Conservation (phyloP, 257 asterid species). For the Solanum chilense region DNA sequence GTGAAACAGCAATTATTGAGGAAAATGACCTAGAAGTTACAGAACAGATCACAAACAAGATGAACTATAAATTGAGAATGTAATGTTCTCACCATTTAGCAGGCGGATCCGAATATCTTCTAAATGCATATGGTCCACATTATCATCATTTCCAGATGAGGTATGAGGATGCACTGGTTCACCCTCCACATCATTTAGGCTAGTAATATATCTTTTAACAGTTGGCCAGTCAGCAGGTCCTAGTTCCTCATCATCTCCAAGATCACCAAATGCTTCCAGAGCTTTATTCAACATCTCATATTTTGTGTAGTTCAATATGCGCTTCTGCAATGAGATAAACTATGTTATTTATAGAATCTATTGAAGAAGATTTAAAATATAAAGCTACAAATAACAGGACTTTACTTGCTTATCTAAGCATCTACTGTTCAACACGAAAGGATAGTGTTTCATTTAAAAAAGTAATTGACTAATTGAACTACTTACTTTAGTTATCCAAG, state of each 20-base stretch:
- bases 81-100: constrained; percentile 56
- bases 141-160: constrained; percentile 32
- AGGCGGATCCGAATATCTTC: constrained; percentile 77
- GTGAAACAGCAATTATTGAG: neutral
- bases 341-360: neutral
- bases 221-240: constrained; percentile 97
- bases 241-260: constrained; percentile 93
- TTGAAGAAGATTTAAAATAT: neutral
- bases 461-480: neutral
- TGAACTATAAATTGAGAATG: neutral
- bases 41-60: neutral
- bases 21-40: neutral
- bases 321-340: constrained; percentile 34
- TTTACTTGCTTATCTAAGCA: neutral
- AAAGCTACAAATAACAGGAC: neutral
- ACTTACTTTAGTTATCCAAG: neutral
- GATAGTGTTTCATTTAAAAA: neutral
- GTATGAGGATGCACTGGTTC: constrained; percentile 64
- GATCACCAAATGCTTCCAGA: constrained; percentile 76
- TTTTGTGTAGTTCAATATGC: constrained; percentile 71
- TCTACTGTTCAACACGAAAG: neutral
- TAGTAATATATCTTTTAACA: constrained; percentile 57
- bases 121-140: constrained; percentile 46
- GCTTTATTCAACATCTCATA: constrained; percentile 96
- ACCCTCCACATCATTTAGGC: constrained; percentile 61